phyloP scores from a whole-genome alignment of 2,329 filamentous ascomycete genomes.

The Aureobasidium pullulans region DNA sequence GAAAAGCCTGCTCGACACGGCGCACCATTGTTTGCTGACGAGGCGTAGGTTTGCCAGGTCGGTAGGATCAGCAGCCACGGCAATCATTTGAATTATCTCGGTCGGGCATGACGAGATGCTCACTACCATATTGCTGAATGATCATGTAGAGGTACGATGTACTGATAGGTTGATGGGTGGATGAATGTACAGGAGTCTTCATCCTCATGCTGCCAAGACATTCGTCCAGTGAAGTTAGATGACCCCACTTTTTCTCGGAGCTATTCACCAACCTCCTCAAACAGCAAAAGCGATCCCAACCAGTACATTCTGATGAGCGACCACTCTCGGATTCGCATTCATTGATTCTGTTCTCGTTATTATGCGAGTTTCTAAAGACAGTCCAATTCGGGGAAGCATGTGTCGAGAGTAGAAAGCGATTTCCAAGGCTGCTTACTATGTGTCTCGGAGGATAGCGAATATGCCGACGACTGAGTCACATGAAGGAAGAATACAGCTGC shows the following conservation, averaged over 20 bases:
- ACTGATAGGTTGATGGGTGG: neutral
- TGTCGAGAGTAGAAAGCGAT: neutral
- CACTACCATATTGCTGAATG: neutral
- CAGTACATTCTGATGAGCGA: no score
- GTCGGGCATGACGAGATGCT: neutral
- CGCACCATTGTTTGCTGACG: neutral
- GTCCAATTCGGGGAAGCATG: neutral
- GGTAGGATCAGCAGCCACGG: neutral
- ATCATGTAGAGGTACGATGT: no score
- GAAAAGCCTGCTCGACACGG: neutral
- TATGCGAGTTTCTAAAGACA: no score
- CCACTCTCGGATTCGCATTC: no score
- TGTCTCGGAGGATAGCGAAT: neutral
- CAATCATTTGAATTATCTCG: neutral
- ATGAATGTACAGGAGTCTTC: no score
- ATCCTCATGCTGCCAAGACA: no score
- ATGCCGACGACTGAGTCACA: neutral
- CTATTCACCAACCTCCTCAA: no score
- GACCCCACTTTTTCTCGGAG: no score
- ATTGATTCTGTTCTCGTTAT: no score
- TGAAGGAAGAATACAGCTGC: neutral
- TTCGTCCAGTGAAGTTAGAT: no score
- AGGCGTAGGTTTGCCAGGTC: neutral
- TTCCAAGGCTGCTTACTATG: neutral
- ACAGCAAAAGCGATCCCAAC: no score